A percentile compares a stretch with the other conserved stretches of the same genome.
Evolutionary conservation across 164 flowering plant species (phyloP).

Genomic region (Taxillus chinensis): DNA sequence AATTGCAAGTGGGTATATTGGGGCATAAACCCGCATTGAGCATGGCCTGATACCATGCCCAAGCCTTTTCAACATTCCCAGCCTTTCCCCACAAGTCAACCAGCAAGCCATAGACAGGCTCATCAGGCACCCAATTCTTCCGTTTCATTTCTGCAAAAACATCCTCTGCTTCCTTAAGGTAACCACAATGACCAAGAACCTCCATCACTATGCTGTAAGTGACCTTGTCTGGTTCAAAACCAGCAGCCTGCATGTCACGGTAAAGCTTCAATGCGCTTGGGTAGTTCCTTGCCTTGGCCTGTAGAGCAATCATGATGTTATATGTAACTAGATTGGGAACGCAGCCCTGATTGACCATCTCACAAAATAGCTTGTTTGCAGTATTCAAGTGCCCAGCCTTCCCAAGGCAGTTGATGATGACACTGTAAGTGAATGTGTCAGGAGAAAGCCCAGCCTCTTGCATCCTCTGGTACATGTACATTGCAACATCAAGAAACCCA

Average conservation of each 20-base stretch:
- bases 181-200: conserved; percentile 92
- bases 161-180: conserved; percentile 84
- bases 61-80: conserved; percentile 77
- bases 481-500: conserved; percentile 85
- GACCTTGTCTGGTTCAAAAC: conserved; percentile 86
- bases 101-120: conserved; percentile 91
- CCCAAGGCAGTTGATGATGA: conserved; percentile 91
- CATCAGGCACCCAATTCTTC: conserved; percentile 83
- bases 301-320: conserved; percentile 90
- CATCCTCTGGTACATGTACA: conserved; percentile 79
- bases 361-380: conserved; percentile 69
- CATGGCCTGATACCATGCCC: conserved; percentile 86
- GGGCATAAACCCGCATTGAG: conserved; percentile 75
- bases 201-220: conserved; percentile 97
- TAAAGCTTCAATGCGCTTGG: conserved; percentile 61
- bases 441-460: conserved; percentile 81
- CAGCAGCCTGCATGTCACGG: conserved; percentile 79
- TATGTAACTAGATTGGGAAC: conserved; percentile 82
- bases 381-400: conserved; percentile 78
- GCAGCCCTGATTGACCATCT: conserved; percentile 86
- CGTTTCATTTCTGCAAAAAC: conserved; percentile 67
- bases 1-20: conserved; percentile 94
- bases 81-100: conserved; percentile 95
- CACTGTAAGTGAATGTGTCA: conserved; percentile 96
- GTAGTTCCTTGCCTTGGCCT: conserved; percentile 88